A percentile compares a stretch with the other conserved stretches of the same genome.
Evolutionary conservation across 2,329 filamentous ascomycete genomes (phyloP).

Genomic region (Paramyrothecium sp.): DNA sequence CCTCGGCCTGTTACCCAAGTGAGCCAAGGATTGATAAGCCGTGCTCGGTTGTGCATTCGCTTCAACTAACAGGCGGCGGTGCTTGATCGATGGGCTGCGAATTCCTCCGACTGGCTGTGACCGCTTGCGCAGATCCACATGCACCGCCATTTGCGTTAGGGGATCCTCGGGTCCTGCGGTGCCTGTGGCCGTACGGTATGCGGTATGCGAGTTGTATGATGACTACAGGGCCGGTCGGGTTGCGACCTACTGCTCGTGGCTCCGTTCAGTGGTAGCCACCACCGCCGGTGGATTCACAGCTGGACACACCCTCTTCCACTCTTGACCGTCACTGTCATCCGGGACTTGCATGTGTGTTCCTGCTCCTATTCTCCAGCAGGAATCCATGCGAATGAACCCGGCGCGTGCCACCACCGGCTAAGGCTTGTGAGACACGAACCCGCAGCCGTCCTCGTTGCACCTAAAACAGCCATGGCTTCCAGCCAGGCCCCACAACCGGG

Average conservation of each 20-base stretch:
- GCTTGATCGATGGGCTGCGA: neutral
- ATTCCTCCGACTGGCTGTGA: neutral
- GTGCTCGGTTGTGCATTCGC: neutral
- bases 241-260: no score
- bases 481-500: neutral
- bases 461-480: neutral
- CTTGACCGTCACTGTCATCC: neutral
- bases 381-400: neutral
- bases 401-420: no score
- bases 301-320: neutral
- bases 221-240: neutral
- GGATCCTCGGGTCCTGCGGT: neutral
- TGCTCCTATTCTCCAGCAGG: neutral
- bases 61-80: neutral
- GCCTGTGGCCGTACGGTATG: neutral
- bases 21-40: no score
- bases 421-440: no score
- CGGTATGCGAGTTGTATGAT: neutral
- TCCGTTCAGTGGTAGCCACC: no score
- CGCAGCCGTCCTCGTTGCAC: neutral
- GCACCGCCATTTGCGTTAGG: neutral
- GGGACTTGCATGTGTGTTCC: neutral
- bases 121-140: neutral
- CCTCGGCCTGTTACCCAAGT: no score
- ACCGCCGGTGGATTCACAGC: neutral